Evolutionary conservation across 2,329 filamentous ascomycete genomes (phyloP), one percentile per base, ranked within the genome.

Genomic region (Colletotrichum musicola): DNA sequence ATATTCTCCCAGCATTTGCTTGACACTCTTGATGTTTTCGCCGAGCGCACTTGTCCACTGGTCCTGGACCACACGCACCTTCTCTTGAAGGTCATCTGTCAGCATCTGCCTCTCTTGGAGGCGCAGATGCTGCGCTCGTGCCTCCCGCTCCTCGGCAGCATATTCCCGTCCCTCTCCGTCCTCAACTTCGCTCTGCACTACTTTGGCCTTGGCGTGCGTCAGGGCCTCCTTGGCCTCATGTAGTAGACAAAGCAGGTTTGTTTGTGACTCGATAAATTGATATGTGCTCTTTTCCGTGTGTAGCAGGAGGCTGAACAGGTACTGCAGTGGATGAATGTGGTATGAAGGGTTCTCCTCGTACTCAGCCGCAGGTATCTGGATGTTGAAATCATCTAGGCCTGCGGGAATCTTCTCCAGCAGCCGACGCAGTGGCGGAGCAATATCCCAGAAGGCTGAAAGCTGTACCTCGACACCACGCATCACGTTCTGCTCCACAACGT

Each of bases 251-350:
- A 97, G 85, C 40, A 98, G 84, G 76, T 98, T 98, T 35, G 90
- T 95, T 82, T 98, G 95, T 6, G 90, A 92, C 82, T 98, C 96
- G 75, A 98, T 98, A 80, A 97, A 98, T 78, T 98, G 96, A 76
- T 97, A 97, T 9, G 94, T 95, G 74, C 92, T 95, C 82, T 96
- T 97, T 78, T 97, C 93, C 0, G 94, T 92, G 75, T 98, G 95
- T 6, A 91, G 88, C 9, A 99, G 85, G 25, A 98, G 83, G 54
- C 90, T 92, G 78, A 94, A 96, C 0, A 99, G 86, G 77, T 99
- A 98, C 80, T 98, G 94, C 76, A 98, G 81, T 12, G 96, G 96
- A 75, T 94, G 93, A 1, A 89, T 83, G 71, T 88, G 86, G 77
- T 98, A 98, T 18, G 86, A 86, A 0, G 94, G 93, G 74, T 95